Percentiles rank a stretch among this genome's conserved stretches.
phyloP scores from a whole-genome alignment of 148 eudicot genomes.

The Hydrangea macrophylla region DNA sequence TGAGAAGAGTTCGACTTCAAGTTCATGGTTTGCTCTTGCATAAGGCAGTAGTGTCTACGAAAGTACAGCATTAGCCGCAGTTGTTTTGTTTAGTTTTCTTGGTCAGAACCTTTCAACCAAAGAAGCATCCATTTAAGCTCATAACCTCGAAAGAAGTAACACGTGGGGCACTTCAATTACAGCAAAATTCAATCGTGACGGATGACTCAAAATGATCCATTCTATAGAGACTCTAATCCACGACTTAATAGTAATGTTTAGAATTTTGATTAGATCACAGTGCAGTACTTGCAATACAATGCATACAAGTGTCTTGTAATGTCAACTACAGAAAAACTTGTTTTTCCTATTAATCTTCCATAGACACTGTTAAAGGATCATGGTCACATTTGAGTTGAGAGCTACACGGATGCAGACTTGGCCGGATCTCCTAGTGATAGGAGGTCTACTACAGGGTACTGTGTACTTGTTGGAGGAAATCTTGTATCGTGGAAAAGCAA shows the following conservation, averaged over 20 bases:
- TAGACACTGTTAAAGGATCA: slow-evolving; percentile 10
- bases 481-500: too few species aligned
- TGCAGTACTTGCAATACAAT: not conserved
- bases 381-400: too few species aligned
- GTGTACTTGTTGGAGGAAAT: too few species aligned
- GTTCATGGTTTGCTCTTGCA: too few species aligned
- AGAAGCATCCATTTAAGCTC: not conserved
- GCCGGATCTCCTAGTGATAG: too few species aligned
- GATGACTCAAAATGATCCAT: not conserved
- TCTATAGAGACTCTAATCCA: not conserved
- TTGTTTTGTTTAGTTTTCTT: too few species aligned
- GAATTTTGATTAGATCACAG: not conserved
- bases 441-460: too few species aligned
- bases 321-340: not conserved
- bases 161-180: not conserved
- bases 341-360: not conserved
- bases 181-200: not conserved
- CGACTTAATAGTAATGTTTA: not conserved
- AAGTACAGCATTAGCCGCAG: too few species aligned
- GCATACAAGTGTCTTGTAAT: not conserved
- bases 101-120: too few species aligned
- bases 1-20: too few species aligned
- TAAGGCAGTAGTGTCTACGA: too few species aligned
- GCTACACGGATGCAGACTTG: too few species aligned
- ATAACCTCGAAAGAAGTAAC: not conserved